A percentile compares a stretch with the other conserved stretches of the same genome.
Conservation (phyloP, 805 yeast genomes). For the Candida yuanshanica region DNA sequence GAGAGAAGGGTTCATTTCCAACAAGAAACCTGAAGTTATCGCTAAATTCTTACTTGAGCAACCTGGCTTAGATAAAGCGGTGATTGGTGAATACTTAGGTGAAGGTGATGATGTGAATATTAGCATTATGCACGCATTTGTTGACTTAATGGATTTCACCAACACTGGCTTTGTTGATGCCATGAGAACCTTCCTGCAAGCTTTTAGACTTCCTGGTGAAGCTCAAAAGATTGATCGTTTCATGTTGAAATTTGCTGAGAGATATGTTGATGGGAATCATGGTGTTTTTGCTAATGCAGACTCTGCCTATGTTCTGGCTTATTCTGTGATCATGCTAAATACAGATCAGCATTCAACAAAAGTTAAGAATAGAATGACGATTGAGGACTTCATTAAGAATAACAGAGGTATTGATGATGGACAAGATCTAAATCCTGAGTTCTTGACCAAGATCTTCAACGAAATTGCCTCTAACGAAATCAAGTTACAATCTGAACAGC, state of each 20-base stretch:
- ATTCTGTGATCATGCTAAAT: constrained; percentile 87
- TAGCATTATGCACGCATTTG: constrained; percentile 88
- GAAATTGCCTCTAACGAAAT: constrained; percentile 86
- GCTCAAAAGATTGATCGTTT: constrained; percentile 96
- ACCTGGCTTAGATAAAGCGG: constrained; percentile 75
- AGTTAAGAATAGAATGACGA: constrained; percentile 80
- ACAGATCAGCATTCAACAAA: constrained; percentile 92
- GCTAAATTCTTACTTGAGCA: constrained; percentile 71
- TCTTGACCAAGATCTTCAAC: constrained; percentile 59
- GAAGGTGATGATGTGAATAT: constrained; percentile 77
- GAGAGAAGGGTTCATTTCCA: constrained; percentile 55
- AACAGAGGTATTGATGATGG: constrained; percentile 93
- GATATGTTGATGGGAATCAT: constrained; percentile 86
- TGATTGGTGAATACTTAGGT: constrained; percentile 88
- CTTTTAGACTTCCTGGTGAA: constrained; percentile 94
- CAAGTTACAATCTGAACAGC: constrained; percentile 88
- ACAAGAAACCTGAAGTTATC: constrained; percentile 58
- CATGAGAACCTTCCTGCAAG: constrained; percentile 74
- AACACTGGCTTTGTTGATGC: constrained; percentile 75
- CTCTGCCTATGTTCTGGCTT: constrained; percentile 86
- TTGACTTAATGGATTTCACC: constrained; percentile 77
- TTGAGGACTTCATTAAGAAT: constrained; percentile 80
- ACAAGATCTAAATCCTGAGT: constrained; percentile 70
- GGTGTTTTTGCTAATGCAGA: constrained; percentile 86
- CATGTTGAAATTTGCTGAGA: constrained; percentile 94